Evolutionary conservation across 1,284 basidiomycete species (phyloP).

Genomic region (Heliocybe sulcata): DNA sequence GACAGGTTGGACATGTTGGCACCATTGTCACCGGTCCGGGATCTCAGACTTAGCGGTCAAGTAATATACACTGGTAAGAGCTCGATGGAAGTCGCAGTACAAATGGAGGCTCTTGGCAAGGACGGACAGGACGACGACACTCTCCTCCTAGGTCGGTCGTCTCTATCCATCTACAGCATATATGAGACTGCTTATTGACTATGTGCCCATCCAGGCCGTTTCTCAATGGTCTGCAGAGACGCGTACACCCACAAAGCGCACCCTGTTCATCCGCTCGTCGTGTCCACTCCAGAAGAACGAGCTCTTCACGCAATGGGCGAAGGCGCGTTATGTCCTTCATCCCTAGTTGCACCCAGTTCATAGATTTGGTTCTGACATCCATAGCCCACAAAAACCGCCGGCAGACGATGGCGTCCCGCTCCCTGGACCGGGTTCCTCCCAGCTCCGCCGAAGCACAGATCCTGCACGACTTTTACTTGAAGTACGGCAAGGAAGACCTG

Average conservation of each 20-base stretch:
- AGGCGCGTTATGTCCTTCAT: constrained; percentile 32
- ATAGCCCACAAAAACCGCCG: constrained; percentile 49
- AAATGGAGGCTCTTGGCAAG: constrained; percentile 61
- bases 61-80: constrained; percentile 74
- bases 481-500: constrained; percentile 32
- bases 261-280: constrained; percentile 57
- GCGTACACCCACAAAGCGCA: constrained; percentile 58
- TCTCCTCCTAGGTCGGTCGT: constrained; percentile 60
- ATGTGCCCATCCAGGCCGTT: constrained; percentile 38
- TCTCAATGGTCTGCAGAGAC: constrained; percentile 82
- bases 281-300: constrained; percentile 57
- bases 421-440: constrained; percentile 67
- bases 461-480: constrained; percentile 64
- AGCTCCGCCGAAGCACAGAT: constrained; percentile 58
- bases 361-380: too few species aligned
- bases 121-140: constrained; percentile 38
- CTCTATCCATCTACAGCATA: constrained; percentile 4
- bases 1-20: constrained; percentile 58
- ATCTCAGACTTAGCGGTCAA: constrained; percentile 71
- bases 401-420: constrained; percentile 40
- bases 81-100: constrained; percentile 78
- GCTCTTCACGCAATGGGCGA: constrained; percentile 61
- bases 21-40: constrained; percentile 48
- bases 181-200: not conserved
- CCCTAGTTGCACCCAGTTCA: too few species aligned